Evolutionary conservation across 2,329 filamentous ascomycete genomes (phyloP), one percentile per base, ranked within the genome.

Genomic region (Rutstroemia sp.): DNA sequence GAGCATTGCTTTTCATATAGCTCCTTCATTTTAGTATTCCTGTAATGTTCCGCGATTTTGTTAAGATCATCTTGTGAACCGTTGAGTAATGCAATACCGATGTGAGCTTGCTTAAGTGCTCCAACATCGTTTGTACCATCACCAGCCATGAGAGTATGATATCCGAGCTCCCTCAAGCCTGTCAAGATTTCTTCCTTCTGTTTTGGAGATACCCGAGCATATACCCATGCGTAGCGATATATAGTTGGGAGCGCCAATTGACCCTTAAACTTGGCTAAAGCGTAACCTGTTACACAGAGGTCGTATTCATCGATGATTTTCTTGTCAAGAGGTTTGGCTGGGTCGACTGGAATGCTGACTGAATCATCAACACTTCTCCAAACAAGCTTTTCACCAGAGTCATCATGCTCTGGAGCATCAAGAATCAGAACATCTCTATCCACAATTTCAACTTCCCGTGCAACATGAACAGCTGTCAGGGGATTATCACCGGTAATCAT

Each of bases 401-500:
- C 82, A 66, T 95, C 91, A 66, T 96, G 82, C 71, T 99, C 94
- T 21, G 94, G 94, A 2, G 92, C 90, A 71, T 99, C 94, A 25
- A 99, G 79, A 65, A 99, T 97, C 58, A 97, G 80, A 54, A 94
- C 90, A 37, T 97, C 92, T 56, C 94, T 87, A 68, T 99, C 94
- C 16, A 99, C 91, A 71, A 99, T 99, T 71, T 99, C 94, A 25
- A 99, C 94, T 71, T 96, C 87, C 60, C 87, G 86, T 16, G 94
- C 94, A 56, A 99, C 94, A 69, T 99, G 92, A 10, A 96, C 90
- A 62, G 94, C 94, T 42, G 94, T 99, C 52, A 99, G 80, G 12
- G 94, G 92, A 71, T 99, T 99, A 72, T 99, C 94, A 70, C 94
- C 94, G 59, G 94, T 99, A 63, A 99, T 99, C 94, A 99, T 99